Evolutionary conservation across 2,329 filamentous ascomycete genomes (phyloP).

Genomic region (Xylaria sp.): DNA sequence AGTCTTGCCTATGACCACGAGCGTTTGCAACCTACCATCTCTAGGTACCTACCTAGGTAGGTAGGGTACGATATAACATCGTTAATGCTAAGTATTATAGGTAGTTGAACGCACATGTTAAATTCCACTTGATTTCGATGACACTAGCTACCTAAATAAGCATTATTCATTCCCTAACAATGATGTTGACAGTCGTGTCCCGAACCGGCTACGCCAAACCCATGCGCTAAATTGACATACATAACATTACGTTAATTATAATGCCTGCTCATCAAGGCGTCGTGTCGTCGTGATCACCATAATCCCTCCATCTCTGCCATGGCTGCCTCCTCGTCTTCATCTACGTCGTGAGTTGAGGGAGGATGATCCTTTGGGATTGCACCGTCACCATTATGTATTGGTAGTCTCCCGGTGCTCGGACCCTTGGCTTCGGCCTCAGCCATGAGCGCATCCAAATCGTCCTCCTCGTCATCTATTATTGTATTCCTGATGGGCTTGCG

Average conservation of each 20-base stretch:
- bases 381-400: background rate
- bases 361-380: background rate
- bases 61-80: no score
- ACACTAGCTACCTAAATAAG: no score
- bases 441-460: constrained; percentile 31
- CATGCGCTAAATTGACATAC: constrained; percentile 5
- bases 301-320: constrained; percentile 55
- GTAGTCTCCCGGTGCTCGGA: background rate
- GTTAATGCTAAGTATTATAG: no score
- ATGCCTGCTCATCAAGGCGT: background rate
- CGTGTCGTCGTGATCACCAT: constrained; percentile 46
- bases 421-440: constrained; percentile 26
- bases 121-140: background rate
- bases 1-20: background rate
- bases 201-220: constrained; percentile 8
- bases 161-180: background rate
- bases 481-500: background rate
- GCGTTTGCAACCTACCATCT: background rate
- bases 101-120: no score
- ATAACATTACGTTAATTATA: background rate
- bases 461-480: constrained; percentile 17
- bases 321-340: constrained; percentile 29
- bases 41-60: background rate
- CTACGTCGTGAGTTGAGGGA: background rate
- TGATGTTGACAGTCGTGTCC: background rate